Evolutionary conservation across 108 stramenopile species (phyloP), one percentile per base, ranked within the genome.

Genomic region (Chaetoceros muelleri): DNA sequence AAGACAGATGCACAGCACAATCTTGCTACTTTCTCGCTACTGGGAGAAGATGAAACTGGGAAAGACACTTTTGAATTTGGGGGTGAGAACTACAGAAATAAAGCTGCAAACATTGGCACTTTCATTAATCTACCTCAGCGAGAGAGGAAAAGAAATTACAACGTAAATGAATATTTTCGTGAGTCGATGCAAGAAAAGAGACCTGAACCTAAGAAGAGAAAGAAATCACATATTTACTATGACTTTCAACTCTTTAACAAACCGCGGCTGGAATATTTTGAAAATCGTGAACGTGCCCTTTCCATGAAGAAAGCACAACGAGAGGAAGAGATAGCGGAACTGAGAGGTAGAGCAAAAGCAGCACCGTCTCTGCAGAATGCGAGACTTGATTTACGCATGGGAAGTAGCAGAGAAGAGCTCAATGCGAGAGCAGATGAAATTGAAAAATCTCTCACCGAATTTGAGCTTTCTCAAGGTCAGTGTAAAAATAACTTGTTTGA

Each of bases 71-170:
- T 94, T 72, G 69, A 81, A 10, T 96, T 95, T 58, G 92, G 78
- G 40, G 95, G 95, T 10, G 89, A 90, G 52, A 94, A 95, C 63
- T 94, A 94, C 59, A 74, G 94, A 26, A 81, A 76, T 24, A 78
- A 71, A 49, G 66, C 57, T 21, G 73, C 79, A n/a, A 75, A 68
- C 19, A 61, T 60, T 5, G 84, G 79, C 5, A 77, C 84, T 46
- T 85, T 98, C 53, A 96, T 99, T 69, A 85, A 94, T 60, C 81
- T 99, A 29, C 93, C 94, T 0, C 93, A 93, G 48, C 94, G 98
- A 27, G 92, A 97, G 60, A 79, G 98, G n/a, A 96, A 96, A 73
- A 83, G 93, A 61, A 95, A 84, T 63, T 99, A 97, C 69, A 95
- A 99, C 65, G 87, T 95, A 28, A 85, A 93, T 58, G 92, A 86